Evolutionary conservation across 129 eudicot species (phyloP), one percentile per base, ranked within the genome.

Genomic region (Chrysanthemum makinoi): DNA sequence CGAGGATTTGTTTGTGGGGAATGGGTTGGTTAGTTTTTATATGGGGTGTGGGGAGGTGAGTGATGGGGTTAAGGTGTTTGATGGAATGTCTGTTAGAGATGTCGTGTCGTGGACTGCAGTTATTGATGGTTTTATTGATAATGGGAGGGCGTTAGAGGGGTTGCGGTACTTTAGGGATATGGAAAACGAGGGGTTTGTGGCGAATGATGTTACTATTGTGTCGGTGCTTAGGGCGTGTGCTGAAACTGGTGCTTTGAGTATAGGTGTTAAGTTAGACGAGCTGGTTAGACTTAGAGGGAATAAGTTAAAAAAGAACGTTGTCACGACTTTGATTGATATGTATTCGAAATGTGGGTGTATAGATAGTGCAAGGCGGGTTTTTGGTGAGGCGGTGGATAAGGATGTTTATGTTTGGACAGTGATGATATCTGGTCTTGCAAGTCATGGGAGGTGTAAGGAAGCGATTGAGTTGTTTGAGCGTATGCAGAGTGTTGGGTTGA

Each of bases 201-300:
- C 84, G 3, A 77, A 82, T 66, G 82, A 77, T 18, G 85, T 78
- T 10, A 86, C 90, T 12, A 24, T 86, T 62, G 65, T 82, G 56
- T n/a, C n/a, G 19, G 85, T 80, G 24, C 80, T 86, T 62, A 72
- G 85, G n/a, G 90, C 90, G 15, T 86, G 90, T 66, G 85, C 87
- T 64, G 85, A 86, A 9, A 74, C 79, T 4, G 83, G 85, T 30
- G 87, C 90, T 18, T 28, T 82, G 53, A 72, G 71, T 68, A 70
- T 79, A 28, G 87, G 90, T 5, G 22, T 58, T 1, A 72, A 70
- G 9, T 78, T 79, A 52, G 63, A 82, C 62, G 72, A 51, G 15
- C 17, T 76, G 46, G 76, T 74, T 62, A 61, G 48, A 43, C 26
- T 3, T 62, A 74, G 62, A 62, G 72, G 76, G 17, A 22, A 60